Evolutionary conservation across 345 rosid species (phyloP).

Genomic region (Dimocarpus longan): DNA sequence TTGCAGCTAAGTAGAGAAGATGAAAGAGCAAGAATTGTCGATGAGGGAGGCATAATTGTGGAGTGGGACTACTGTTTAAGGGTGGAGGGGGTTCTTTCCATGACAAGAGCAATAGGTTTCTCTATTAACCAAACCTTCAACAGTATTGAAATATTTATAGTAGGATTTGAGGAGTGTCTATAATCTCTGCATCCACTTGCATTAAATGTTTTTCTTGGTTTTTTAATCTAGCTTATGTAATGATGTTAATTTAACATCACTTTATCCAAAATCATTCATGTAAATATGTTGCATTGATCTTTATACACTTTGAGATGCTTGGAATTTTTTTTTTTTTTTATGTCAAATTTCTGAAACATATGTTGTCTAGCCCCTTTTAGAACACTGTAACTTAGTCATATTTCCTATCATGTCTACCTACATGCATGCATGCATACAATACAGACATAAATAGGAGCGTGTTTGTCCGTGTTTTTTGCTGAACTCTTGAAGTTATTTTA

Average conservation of each 20-base stretch:
- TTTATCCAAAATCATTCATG: not conserved
- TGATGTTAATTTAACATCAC: not conserved
- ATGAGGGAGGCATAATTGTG: conserved; percentile 15
- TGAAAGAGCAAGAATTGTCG: conserved; percentile 8
- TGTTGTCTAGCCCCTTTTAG: not conserved
- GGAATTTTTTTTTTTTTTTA: not conserved
- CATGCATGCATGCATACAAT: not conserved
- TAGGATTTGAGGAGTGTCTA: not conserved
- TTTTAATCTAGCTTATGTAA: not conserved
- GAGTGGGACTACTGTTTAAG: conserved; percentile 15
- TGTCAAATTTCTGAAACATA: not conserved
- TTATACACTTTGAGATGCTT: not conserved
- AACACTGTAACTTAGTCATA: too few species aligned
- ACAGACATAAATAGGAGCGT: too few species aligned
- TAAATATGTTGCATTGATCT: not conserved
- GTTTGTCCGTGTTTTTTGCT: not conserved
- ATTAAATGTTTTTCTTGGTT: not conserved
- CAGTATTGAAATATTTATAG: not conserved
- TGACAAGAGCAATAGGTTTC: conserved; percentile 28
- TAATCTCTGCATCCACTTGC: not conserved
- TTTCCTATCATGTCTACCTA: too few species aligned
- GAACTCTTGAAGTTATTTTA: not conserved
- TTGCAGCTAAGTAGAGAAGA: conserved; percentile 21
- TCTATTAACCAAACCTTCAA: not conserved
- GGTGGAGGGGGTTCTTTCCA: conserved; percentile 25